Evolutionary conservation across 1,284 basidiomycete species (phyloP).

Genomic region (Ustilago lituana): DNA sequence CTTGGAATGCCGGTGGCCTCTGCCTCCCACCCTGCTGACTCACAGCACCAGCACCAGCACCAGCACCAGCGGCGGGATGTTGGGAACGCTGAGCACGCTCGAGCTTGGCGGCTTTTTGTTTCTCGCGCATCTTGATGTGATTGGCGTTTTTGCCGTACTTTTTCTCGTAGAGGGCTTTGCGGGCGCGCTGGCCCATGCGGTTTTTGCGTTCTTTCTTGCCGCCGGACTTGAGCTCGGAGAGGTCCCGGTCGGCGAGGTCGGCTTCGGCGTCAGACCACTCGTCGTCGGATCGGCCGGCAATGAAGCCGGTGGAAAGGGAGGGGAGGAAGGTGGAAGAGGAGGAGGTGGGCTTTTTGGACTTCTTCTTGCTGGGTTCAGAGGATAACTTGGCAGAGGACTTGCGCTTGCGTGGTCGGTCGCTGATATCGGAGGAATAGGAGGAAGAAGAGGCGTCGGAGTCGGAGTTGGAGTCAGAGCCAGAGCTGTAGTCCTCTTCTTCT

Average conservation of each 20-base stretch:
- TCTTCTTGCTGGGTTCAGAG: conserved; percentile 11
- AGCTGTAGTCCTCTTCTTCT: conserved; percentile 45
- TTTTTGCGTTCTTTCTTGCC: conserved; percentile 76
- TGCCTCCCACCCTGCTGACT: conserved; percentile 11
- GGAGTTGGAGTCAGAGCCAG: conserved; percentile 44
- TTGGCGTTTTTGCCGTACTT: conserved; percentile 91
- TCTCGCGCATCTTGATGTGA: conserved; percentile 72
- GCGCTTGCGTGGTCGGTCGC: conserved; percentile 12
- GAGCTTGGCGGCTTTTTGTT: conserved; percentile 23
- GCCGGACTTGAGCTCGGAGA: conserved; percentile 66
- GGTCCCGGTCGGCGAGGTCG: conserved; percentile 70
- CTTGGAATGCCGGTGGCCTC: conserved; percentile 34
- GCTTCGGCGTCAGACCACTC: conserved; percentile 78
- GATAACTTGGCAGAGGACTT: conserved; percentile 5
- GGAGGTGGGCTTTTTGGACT: conserved; percentile 5
- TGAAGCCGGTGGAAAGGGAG: conserved; percentile 83
- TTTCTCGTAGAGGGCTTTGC: conserved; percentile 97
- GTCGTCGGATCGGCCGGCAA: conserved; percentile 77
- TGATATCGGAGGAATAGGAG: conserved; percentile 8
- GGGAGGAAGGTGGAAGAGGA: conserved; percentile 83
- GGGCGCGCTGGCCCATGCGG: conserved; percentile 86
- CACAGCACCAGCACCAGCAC: neutral
- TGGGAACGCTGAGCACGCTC: neutral
- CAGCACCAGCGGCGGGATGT: neutral
- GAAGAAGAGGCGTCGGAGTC: conserved; percentile 47